phyloP scores from a whole-genome alignment of 1,139 yeast species.

The Debaryomyces nepalensis region DNA sequence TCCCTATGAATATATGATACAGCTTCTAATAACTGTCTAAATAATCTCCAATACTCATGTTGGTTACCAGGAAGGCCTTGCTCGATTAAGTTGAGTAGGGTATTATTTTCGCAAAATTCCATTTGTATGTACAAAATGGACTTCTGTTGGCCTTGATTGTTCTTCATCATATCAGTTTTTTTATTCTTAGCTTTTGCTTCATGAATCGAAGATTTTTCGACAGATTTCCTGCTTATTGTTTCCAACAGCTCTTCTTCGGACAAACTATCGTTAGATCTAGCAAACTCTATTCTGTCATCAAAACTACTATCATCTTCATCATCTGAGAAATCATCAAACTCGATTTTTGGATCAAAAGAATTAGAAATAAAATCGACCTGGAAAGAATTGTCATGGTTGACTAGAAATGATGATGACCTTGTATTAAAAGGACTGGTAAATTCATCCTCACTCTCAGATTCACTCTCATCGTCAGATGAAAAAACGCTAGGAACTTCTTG shows the following conservation, averaged over 20 bases:
- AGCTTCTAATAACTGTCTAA: constrained; percentile 90
- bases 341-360: constrained; percentile 64
- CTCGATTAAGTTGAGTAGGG: constrained; percentile 78
- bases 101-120: constrained; percentile 98
- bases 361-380: constrained; percentile 70
- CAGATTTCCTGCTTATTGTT: constrained; percentile 3
- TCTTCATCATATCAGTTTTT: constrained; percentile 1
- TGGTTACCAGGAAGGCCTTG: constrained; percentile 76
- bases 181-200: constrained; percentile 4
- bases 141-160: constrained; percentile 29
- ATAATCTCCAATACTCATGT: constrained; percentile 85
- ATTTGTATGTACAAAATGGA: constrained; percentile 82
- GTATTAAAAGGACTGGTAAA: constrained; percentile 25
- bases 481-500: constrained; percentile 17
- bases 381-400: constrained; percentile 41
- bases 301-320: constrained; percentile 28
- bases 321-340: constrained; percentile 55
- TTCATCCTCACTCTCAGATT: constrained; percentile 24
- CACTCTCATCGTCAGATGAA: constrained; percentile 23
- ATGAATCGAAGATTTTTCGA: constrained; percentile 1
- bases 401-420: constrained; percentile 37
- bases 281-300: constrained; percentile 37
- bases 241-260: constrained; percentile 18
- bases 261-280: constrained; percentile 25
- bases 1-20: constrained; percentile 88